Conservation (phyloP, 139 green algal genomes). For the Bryopsis sp. region DNA sequence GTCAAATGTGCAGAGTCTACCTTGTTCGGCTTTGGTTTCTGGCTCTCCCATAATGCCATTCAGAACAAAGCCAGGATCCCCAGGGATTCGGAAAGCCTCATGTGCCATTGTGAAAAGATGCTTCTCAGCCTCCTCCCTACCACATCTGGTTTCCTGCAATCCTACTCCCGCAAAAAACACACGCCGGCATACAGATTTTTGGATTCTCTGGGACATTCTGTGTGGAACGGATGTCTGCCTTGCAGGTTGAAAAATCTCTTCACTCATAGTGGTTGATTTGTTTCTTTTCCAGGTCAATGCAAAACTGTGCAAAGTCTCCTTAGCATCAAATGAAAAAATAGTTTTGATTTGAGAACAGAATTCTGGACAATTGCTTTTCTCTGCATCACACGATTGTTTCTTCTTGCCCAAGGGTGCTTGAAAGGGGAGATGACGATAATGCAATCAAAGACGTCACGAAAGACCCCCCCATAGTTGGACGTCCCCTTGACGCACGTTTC, state of each 20-base stretch:
- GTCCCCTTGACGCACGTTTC: conserved; percentile 26
- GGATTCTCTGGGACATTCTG: too few species aligned
- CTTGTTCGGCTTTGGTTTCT: conserved; percentile 29
- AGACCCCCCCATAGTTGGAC: not conserved
- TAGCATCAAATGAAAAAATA: too few species aligned
- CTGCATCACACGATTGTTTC: not conserved
- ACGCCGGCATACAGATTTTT: too few species aligned
- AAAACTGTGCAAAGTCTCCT: too few species aligned
- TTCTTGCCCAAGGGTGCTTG: not conserved
- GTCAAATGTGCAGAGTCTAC: too few species aligned
- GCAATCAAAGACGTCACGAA: not conserved
- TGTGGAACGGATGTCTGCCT: too few species aligned
- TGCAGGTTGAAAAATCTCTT: too few species aligned
- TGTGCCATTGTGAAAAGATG: conserved; percentile 34
- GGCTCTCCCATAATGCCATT: conserved; percentile 29
- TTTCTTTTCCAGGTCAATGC: too few species aligned
- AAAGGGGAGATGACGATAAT: not conserved
- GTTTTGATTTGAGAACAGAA: too few species aligned
- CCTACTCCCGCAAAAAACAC: too few species aligned
- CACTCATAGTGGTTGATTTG: too few species aligned
- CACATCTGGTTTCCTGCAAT: conserved; percentile 7
- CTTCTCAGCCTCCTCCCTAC: conserved; percentile 33
- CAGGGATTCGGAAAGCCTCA: conserved; percentile 38
- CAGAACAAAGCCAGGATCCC: conserved; percentile 41
- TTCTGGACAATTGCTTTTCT: too few species aligned